Evolutionary conservation across 805 yeast genomes (phyloP), one percentile per base, ranked within the genome.

Genomic region (Yarrowia hollandica): DNA sequence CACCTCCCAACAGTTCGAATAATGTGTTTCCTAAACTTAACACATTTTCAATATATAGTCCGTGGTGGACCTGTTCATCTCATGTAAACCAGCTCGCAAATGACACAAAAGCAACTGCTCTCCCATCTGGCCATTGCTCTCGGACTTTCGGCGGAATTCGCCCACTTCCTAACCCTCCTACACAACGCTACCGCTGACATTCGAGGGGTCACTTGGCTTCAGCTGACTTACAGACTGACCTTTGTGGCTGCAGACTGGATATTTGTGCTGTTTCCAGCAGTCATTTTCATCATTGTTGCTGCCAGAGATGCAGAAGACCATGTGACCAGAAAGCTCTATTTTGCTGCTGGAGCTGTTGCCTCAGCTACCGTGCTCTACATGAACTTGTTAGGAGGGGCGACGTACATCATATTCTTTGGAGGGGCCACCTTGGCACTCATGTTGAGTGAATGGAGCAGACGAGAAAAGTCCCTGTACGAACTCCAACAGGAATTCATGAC

Each of bases 1-100:
- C 46, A 41, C 46, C 46, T 41, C 46, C 46, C 46, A 41, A 25
- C 46, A 41, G 46, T 31, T 16, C 21, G 46, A 41, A 41, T 41
- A 41, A 41, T 41, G 31, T 10, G 46, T 5, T 19, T 23, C 25
- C 16, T 37, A 14, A 7, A 4, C 15, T 25, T 35, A 21, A 12
- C 8, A 10, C 26, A 4, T 25, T 11, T 16, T 16, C 3, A 16
- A 41, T 39, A 39, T 12, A 39, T 39, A 39, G 44, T 10, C 44
- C 14, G 5, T 5, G 1, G 5, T n/a, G 15, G 3, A 10, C 44
- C 9, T 19, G 5, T 3, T 9, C 6, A 6, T 4, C 3, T 6
- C 30, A 14, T 23, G 28, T 10, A 15, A 9, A 14, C 30, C n/a
- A n/a, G 22, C 19, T 5, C 21, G 10, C 10, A 10, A 10, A 39